Conservation (phyloP, 1,284 basidiomycete genomes). For the Cryptococcus amylolentus region DNA sequence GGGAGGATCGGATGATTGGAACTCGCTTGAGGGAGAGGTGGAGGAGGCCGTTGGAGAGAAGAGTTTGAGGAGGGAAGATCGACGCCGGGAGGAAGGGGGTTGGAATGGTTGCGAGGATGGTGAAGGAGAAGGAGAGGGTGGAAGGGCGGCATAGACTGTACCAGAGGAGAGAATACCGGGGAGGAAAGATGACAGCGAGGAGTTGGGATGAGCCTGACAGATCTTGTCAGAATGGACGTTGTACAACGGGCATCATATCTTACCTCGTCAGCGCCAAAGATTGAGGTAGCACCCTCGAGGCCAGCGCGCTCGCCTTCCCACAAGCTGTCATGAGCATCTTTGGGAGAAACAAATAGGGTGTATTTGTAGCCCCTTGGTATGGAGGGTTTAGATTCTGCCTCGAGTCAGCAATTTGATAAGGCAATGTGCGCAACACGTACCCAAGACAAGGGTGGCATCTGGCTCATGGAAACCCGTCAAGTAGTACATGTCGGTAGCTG, state of each 20-base stretch:
- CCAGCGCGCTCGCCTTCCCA: constrained; percentile 87
- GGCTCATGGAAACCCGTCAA: constrained; percentile 93
- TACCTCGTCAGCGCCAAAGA: constrained; percentile 75
- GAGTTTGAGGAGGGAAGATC: constrained; percentile 45
- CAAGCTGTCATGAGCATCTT: constrained; percentile 71
- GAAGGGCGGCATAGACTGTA: constrained; percentile 50
- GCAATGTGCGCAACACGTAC: constrained; percentile 51
- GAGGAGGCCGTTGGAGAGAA: constrained; percentile 28
- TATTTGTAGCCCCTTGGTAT: constrained; percentile 75
- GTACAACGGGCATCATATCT: constrained; percentile 32
- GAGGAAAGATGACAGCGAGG: constrained; percentile 39
- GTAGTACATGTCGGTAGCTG: constrained; percentile 86
- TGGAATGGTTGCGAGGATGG: constrained; percentile 41
- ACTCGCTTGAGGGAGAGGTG: constrained; percentile 19
- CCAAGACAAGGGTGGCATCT: constrained; percentile 78
- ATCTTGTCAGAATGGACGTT: background rate
- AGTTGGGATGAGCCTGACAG: constrained; percentile 45
- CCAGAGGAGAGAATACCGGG: constrained; percentile 30
- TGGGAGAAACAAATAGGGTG: constrained; percentile 80
- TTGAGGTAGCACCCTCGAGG: constrained; percentile 58
- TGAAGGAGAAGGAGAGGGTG: constrained; percentile 43
- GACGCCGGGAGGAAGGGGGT: constrained; percentile 34
- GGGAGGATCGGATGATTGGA: constrained; percentile 36
- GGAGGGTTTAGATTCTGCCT: constrained; percentile 50
- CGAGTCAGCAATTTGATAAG: background rate